Evolutionary conservation across 2,329 filamentous ascomycete genomes (phyloP), one percentile per base, ranked within the genome.

Genomic region (Plenodomus lindquistii): DNA sequence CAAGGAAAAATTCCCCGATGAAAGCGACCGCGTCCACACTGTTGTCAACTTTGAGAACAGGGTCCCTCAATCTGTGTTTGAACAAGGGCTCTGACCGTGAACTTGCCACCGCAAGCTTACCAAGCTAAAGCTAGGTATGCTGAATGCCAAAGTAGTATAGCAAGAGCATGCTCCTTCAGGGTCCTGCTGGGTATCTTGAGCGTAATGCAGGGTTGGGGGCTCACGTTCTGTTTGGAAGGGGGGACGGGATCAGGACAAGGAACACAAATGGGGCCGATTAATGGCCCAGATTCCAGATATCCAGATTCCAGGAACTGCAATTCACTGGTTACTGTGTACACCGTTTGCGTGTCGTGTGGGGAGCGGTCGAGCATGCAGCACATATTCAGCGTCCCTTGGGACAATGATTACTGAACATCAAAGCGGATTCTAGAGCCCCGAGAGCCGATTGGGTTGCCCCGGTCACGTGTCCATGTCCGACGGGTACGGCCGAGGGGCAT

Each of bases 51-150:
- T 15, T 11, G 6, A 31, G 27, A 15, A 15, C 27, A 31, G 27
- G 27, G 27, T 15, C 27, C 27, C 27, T 31, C 27, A 13, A 31
- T 11, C 27, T 7, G 27, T 31, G 27, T 8, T 31, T 31, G 6
- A 31, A 31, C 49, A 49, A 50, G 44, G 46, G 46, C 39, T 35
- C 27, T 31, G 11, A 15, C 16, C 27, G 41, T 35, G 17, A 39
- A 29, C 29, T 22, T 38, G 35, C 20, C 38, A 42, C 39, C 46
- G 44, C 41, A 52, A 46, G 48, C 48, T 52, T 35, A 52, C 46
- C 42, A 57, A 50, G 46, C 42, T 24, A 18, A 27, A 34, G 29
- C 43, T 45, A 43, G 18, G 15, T 31, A 18, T 29, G 31, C n/a
- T 45, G 36, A 31, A 13, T 15, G 27, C 11, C 10, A 15, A 15